Conservation (phyloP, 2,329 filamentous ascomycete species). For the Penicillium sp. region DNA sequence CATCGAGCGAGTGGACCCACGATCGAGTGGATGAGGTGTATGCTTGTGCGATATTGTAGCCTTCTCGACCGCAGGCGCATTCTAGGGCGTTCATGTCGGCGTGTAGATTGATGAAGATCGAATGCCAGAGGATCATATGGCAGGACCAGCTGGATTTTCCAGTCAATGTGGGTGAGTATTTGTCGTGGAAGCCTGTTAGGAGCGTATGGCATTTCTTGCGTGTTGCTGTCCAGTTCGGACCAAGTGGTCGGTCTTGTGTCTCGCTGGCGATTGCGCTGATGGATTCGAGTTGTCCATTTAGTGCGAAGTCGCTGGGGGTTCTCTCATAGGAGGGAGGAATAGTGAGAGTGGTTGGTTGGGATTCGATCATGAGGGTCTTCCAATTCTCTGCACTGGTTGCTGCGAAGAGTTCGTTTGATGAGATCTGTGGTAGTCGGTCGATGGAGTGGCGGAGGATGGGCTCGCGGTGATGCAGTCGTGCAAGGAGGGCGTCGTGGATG, state of each 20-base stretch:
- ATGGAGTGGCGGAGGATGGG: constrained; percentile 14
- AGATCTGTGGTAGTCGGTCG: constrained; percentile 11
- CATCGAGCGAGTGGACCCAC: constrained; percentile 7
- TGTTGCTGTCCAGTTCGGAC: neutral
- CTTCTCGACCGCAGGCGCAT: constrained; percentile 14
- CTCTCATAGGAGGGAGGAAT: too few relatives aligned
- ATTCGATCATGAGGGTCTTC: constrained; percentile 10
- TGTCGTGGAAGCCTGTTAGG: constrained; percentile 20
- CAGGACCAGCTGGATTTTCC: constrained; percentile 2
- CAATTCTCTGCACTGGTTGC: constrained; percentile 10
- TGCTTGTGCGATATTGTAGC: neutral
- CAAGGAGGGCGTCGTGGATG: constrained; percentile 18
- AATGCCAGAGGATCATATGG: constrained; percentile 32
- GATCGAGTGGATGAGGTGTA: constrained; percentile 1
- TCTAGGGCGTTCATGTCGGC: constrained; percentile 29
- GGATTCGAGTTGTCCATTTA: constrained; percentile 11
- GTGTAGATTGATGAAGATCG: constrained; percentile 30
- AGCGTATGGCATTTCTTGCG: constrained; percentile 15
- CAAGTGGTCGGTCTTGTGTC: neutral
- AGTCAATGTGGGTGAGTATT: neutral
- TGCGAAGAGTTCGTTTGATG: constrained; percentile 12
- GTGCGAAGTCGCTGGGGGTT: constrained; percentile 2
- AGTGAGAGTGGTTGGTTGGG: too few relatives aligned
- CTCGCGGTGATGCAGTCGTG: constrained; percentile 12
- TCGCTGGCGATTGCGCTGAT: constrained; percentile 12